These are phyloP conservation scores for Tricholoma flavovirens DNA, from an alignment of 768 basidiomycete species.

Conservation along the genomic window DNA sequence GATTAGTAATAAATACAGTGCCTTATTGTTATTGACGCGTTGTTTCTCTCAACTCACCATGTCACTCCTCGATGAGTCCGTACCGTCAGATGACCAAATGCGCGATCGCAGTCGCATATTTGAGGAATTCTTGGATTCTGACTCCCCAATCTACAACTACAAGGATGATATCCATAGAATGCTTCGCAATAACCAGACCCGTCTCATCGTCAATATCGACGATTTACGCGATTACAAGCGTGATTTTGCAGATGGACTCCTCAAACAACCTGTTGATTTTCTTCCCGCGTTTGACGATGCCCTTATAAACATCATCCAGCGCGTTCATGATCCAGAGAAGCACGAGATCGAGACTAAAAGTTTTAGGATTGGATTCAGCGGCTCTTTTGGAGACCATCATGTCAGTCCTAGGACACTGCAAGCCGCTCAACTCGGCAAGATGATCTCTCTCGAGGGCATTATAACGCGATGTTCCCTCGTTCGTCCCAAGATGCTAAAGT, in stretches of 20 bases:
- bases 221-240: constrained; percentile 91
- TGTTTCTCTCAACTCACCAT: constrained; percentile 16
- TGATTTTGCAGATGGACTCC: constrained; percentile 79
- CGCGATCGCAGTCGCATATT: constrained; percentile 74
- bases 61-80: constrained; percentile 50
- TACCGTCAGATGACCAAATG: constrained; percentile 65
- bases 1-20: no score
- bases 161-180: constrained; percentile 78
- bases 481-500: constrained; percentile 96
- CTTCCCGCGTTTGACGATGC: constrained; percentile 89
- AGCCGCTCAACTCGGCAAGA: constrained; percentile 85
- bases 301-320: constrained; percentile 64
- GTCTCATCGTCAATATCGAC: constrained; percentile 93
- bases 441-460: constrained; percentile 97
- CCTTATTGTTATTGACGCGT: constrained; percentile 13
- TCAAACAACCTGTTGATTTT: constrained; percentile 83
- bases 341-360: constrained; percentile 75
- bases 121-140: constrained; percentile 75
- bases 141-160: constrained; percentile 70
- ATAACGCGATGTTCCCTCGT: constrained; percentile 97
- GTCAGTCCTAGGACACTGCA: constrained; percentile 90
- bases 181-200: constrained; percentile 76
- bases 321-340: constrained; percentile 71
- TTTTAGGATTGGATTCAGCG: constrained; percentile 87
- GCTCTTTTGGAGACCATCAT: constrained; percentile 97